Base-by-base conservation (phyloP, 768 basidiomycete genomes). In the Floccularia luteovirens region DNA sequence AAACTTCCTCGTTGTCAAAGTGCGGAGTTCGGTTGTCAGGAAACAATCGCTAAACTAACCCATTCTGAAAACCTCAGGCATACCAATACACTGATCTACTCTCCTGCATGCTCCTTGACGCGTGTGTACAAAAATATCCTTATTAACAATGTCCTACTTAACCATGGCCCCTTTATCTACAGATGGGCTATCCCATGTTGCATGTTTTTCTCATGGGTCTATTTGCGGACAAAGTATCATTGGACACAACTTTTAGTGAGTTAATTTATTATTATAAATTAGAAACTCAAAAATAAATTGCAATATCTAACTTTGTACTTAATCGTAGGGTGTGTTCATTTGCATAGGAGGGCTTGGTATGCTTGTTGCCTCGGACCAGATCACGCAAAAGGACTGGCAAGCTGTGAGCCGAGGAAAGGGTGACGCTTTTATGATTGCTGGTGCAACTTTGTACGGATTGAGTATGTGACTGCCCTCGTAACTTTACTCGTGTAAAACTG, bases 151-250 rank as follows among this genome's bases (percentile, higher is more conserved):
- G 23, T 13, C 31, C 17, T 16, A 36, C 5, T 27, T 21, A 17
- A 51, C 22, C 20, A 30, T 24, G 48, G 43, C 25, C 19, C 39
- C 4, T 38, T 42, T 11, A 5, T 34, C 6, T 36, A 34, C 16
- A 86, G 83, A 39, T 90, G 88, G 89, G 90, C 90, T 1, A 92
- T 90, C 51, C 90, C 90, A 19, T 75, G 86, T 10, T 91, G 90
- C 58, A 64, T 91, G 55, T 72, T 86, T 61, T 79, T 91, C 60
- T 80, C 79, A 22, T 92, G 80, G 77, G 38, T 91, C 6, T 91
- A 87, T 61, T 79, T 91, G 76, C 75, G 82, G 24, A 75, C 78
- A 12, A 75, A 57, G 54, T 90, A 86, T 55, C 83, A 86, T 43
- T 89, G 83, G 83, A 87, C 85, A 0, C 90, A 92, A 61, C 47